A percentile compares a stretch with the other conserved stretches of the same genome.
Conservation (phyloP, 177 flowering plant species). For the Vitis hybrid region DNA sequence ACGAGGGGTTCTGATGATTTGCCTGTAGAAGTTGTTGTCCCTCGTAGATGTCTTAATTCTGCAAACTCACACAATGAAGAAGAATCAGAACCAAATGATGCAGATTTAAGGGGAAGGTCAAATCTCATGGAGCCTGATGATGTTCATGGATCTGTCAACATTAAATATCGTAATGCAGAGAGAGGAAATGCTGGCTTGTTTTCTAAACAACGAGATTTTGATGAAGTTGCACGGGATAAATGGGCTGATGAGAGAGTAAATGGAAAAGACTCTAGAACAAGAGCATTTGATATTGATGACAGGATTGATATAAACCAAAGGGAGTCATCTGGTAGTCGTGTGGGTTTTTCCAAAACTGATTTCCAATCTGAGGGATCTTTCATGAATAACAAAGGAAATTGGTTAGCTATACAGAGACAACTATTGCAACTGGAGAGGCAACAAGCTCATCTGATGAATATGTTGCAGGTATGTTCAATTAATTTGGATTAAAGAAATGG, state of each 20-base stretch:
- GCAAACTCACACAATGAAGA: slow-evolving; percentile 57
- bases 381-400: slow-evolving; percentile 69
- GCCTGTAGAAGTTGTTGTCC: slow-evolving; percentile 92
- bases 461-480: slow-evolving; percentile 76
- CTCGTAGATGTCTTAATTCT: slow-evolving; percentile 56
- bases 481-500: slow-evolving; percentile 7
- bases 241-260: slow-evolving; percentile 44
- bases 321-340: slow-evolving; percentile 41
- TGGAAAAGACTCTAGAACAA: slow-evolving; percentile 44
- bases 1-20: slow-evolving; percentile 71
- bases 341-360: slow-evolving; percentile 51
- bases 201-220: slow-evolving; percentile 34
- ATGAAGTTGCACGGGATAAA: slow-evolving; percentile 36
- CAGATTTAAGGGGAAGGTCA: slow-evolving; percentile 32
- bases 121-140: slow-evolving; percentile 38
- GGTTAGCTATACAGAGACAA: slow-evolving; percentile 93
- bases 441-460: slow-evolving; percentile 87
- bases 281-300: slow-evolving; percentile 43
- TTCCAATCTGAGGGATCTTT: slow-evolving; percentile 67
- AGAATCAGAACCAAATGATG: slow-evolving; percentile 39
- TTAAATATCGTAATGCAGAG: slow-evolving; percentile 34
- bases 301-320: slow-evolving; percentile 39
- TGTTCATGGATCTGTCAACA: slow-evolving; percentile 30
- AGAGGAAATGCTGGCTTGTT: slow-evolving; percentile 33
- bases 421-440: slow-evolving; percentile 86